Conservation (phyloP, 2,329 filamentous ascomycete species). For the Aspergillus costaricaensis region DNA sequence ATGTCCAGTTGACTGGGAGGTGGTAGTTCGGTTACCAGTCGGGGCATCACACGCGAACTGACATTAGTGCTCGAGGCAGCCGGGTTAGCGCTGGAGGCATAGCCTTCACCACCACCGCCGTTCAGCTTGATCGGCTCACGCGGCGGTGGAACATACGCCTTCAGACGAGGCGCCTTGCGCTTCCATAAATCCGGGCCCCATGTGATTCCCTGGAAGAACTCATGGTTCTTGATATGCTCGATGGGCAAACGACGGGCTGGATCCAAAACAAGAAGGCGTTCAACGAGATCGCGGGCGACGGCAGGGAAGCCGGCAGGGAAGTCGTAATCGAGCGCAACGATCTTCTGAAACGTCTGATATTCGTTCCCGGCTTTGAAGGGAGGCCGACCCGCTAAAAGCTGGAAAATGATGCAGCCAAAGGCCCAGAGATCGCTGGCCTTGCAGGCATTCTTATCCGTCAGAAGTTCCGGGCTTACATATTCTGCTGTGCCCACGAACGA, state of each 20-base stretch:
- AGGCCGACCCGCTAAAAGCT: constrained; percentile 89
- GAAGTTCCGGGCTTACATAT: constrained; percentile 95
- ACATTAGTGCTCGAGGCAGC: constrained; percentile 45
- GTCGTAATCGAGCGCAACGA: constrained; percentile 89
- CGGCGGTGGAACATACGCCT: constrained; percentile 75
- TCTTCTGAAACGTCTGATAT: constrained; percentile 98
- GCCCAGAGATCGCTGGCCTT: constrained; percentile 98
- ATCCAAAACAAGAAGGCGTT: constrained; percentile 86
- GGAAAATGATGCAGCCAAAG: constrained; percentile 97
- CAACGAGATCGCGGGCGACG: constrained; percentile 83
- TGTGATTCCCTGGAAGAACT: constrained; percentile 84
- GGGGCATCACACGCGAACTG: constrained; percentile 63
- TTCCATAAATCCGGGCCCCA: constrained; percentile 89
- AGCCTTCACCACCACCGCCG: constrained; percentile 44
- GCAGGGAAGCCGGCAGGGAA: constrained; percentile 87
- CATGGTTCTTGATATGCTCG: constrained; percentile 94
- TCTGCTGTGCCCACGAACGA: constrained; percentile 98
- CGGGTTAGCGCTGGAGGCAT: constrained; percentile 46
- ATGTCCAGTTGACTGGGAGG: constrained; percentile 97
- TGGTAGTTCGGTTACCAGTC: constrained; percentile 90
- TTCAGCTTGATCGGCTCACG: constrained; percentile 79
- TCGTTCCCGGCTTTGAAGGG: constrained; percentile 96
- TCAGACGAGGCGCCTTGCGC: constrained; percentile 81
- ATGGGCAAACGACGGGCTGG: constrained; percentile 81
- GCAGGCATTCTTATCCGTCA: constrained; percentile 94